A percentile compares a stretch with the other conserved stretches of the same genome.
phyloP scores from a whole-genome alignment of 805 yeast species.

The Myxozyma neotropica region DNA sequence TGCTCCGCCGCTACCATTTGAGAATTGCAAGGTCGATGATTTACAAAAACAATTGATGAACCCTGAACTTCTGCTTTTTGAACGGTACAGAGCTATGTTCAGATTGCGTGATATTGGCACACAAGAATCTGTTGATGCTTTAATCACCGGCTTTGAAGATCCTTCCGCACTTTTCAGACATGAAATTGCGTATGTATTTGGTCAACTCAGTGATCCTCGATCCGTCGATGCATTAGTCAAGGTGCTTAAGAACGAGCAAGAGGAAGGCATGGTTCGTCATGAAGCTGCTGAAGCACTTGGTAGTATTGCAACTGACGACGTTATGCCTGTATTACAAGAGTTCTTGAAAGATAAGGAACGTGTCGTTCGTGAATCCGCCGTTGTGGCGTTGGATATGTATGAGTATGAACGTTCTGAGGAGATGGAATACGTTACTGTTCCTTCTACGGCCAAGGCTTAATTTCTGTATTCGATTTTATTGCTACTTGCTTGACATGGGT shows the following conservation, averaged over 20 bases:
- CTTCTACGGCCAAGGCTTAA: not conserved
- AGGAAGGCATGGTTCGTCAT: constrained; percentile 99
- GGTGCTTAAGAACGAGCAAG: constrained; percentile 71
- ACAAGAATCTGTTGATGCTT: constrained; percentile 88
- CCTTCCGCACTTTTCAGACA: constrained; percentile 94
- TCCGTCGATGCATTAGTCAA: constrained; percentile 85
- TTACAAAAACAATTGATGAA: constrained; percentile 72
- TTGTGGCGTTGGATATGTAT: constrained; percentile 97
- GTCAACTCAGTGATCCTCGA: constrained; percentile 92
- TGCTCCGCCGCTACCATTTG: constrained; percentile 92
- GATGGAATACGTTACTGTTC: constrained; percentile 26
- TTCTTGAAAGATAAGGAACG: constrained; percentile 78
- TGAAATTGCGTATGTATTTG: constrained; percentile 97
- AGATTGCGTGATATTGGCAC: constrained; percentile 93
- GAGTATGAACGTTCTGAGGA: constrained; percentile 65
- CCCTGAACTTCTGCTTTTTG: constrained; percentile 76
- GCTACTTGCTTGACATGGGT: not conserved
- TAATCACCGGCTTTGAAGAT: constrained; percentile 87
- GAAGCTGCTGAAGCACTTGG: constrained; percentile 99
- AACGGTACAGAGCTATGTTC: constrained; percentile 98
- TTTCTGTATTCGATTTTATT: not conserved
- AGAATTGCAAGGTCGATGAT: constrained; percentile 56
- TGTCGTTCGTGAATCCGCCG: constrained; percentile 95
- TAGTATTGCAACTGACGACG: constrained; percentile 93
- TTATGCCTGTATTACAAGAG: constrained; percentile 79